Percentiles rank a stretch among this genome's conserved stretches.
These are phyloP conservation scores for Dendrobium officinale DNA, from an alignment of 106 monocot genomes.

Conservation along the genomic window DNA sequence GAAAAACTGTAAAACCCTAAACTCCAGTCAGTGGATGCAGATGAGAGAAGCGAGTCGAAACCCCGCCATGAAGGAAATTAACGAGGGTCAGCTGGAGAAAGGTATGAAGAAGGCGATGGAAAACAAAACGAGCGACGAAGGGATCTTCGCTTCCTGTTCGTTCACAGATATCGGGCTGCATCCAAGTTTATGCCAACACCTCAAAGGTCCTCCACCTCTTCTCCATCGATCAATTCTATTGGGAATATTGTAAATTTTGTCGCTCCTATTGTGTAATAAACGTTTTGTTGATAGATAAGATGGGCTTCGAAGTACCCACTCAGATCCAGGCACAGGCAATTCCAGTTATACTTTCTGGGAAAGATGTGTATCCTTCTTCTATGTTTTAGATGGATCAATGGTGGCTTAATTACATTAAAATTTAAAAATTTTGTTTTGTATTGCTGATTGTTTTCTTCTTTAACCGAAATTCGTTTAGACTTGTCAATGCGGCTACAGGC, in stretches of 20 bases:
- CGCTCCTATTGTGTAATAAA: background rate
- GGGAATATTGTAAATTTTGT: background rate
- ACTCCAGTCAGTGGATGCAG: background rate
- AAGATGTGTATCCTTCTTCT: slow-evolving; percentile 70
- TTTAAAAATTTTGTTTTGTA: background rate
- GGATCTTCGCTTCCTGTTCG: slow-evolving; percentile 82
- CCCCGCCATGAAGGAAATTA: slow-evolving; percentile 12
- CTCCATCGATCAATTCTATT: background rate
- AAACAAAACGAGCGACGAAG: slow-evolving; percentile 2
- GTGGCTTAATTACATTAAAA: background rate
- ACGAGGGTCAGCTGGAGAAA: slow-evolving; percentile 1
- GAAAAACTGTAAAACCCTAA: background rate
- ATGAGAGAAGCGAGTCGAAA: too few species aligned
- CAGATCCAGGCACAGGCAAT: slow-evolving; percentile 81
- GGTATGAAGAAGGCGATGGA: slow-evolving; percentile 12
- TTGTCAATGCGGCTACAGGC: slow-evolving; percentile 91
- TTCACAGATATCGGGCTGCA: slow-evolving; percentile 87
- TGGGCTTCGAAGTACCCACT: slow-evolving; percentile 84
- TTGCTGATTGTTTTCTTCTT: background rate
- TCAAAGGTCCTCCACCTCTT: slow-evolving; percentile 46
- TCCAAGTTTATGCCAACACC: slow-evolving; percentile 68
- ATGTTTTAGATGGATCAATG: background rate
- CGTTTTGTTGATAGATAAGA: slow-evolving; percentile 47
- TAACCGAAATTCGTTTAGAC: slow-evolving; percentile 27
- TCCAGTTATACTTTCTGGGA: slow-evolving; percentile 70